Conservation (phyloP, 768 basidiomycete genomes). For the Boletus pseudo-olivaceus region DNA sequence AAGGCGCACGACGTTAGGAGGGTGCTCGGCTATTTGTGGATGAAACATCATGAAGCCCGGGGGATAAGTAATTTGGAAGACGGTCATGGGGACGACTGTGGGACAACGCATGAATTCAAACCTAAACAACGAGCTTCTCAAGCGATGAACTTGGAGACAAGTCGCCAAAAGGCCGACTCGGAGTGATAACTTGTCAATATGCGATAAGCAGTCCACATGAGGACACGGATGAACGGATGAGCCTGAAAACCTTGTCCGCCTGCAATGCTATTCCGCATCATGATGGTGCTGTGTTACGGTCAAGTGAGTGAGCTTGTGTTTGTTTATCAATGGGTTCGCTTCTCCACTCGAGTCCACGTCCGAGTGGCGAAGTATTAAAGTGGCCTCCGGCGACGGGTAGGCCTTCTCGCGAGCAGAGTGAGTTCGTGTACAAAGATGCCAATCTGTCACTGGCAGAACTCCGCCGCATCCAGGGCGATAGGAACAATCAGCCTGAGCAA, state of each 20-base stretch:
- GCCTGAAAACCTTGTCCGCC: not conserved
- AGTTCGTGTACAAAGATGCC: not conserved
- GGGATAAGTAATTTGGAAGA: not conserved
- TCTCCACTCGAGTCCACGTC: not conserved
- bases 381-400: not conserved
- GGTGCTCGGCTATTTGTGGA: not conserved
- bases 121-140: not conserved
- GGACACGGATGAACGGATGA: not conserved
- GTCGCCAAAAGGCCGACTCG: not conserved
- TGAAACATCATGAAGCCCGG: not conserved
- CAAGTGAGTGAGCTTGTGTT: no score
- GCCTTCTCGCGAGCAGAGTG: not conserved
- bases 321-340: not conserved
- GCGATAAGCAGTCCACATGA: conserved; percentile 4
- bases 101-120: no score
- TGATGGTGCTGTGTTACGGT: no score
- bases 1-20: not conserved
- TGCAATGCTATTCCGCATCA: no score
- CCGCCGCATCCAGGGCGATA: not conserved
- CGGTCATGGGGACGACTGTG: conserved; percentile 12
- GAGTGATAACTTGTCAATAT: not conserved
- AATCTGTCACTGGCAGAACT: not conserved
- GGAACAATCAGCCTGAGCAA: no score
- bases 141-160: not conserved
- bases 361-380: no score